phyloP scores from a whole-genome alignment of 1,139 yeast genomes.

The Blastobotrys niveus region DNA sequence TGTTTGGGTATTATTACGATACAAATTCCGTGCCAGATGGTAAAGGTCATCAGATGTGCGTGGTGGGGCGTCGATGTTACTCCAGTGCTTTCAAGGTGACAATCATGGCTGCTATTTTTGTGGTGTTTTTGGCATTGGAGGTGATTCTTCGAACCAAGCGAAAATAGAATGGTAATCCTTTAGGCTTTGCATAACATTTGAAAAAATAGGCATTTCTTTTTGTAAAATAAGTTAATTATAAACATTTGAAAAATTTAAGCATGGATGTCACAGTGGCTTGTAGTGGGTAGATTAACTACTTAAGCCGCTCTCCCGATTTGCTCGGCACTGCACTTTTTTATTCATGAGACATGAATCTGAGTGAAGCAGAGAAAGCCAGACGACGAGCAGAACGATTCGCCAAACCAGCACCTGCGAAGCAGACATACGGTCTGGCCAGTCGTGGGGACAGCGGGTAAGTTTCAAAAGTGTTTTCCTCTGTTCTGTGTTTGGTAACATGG shows the following conservation, averaged over 20 bases:
- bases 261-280: too few species aligned
- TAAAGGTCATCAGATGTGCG: slow-evolving; percentile 23
- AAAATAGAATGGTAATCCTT: too few species aligned
- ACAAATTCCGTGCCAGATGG: slow-evolving; percentile 23
- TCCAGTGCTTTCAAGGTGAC: slow-evolving; percentile 23
- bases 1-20: slow-evolving; percentile 38
- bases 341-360: too few species aligned
- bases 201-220: too few species aligned
- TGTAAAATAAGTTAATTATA: too few species aligned
- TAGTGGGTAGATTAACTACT: too few species aligned
- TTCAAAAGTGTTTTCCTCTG: not conserved
- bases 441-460: slow-evolving; percentile 22
- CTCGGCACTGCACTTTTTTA: too few species aligned
- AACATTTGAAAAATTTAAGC: too few species aligned
- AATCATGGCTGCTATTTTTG: slow-evolving; percentile 19
- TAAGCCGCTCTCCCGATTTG: too few species aligned
- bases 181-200: too few species aligned
- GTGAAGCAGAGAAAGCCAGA: slow-evolving; percentile 12
- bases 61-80: slow-evolving; percentile 24
- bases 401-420: not conserved
- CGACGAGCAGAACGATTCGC: slow-evolving; percentile 14
- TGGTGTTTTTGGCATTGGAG: slow-evolving; percentile 16
- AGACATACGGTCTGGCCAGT: slow-evolving; percentile 23
- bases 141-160: slow-evolving; percentile 5
- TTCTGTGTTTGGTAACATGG: not conserved